phyloP scores from a whole-genome alignment of 176 grass and related monocot species.

The Microstegium vimineum region DNA sequence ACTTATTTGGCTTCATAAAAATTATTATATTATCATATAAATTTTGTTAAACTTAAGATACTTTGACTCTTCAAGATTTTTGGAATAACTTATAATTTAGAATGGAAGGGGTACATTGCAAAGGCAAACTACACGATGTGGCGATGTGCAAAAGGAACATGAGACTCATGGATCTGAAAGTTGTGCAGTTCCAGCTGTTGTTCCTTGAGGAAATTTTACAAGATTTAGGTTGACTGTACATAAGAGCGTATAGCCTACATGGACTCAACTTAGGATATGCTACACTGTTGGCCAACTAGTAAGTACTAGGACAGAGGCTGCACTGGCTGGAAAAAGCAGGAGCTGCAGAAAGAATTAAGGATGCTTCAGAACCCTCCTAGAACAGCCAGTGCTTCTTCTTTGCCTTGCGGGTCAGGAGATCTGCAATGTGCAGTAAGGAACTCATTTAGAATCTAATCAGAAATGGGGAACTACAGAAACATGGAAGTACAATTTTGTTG shows the following conservation, averaged over 20 bases:
- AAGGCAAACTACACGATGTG: background rate
- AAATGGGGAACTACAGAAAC: background rate
- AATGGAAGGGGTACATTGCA: no score
- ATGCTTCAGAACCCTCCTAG: constrained; percentile 23
- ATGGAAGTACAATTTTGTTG: background rate
- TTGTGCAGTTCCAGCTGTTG: constrained; percentile 2
- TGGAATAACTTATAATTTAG: no score
- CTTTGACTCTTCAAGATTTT: no score
- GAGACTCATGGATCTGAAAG: background rate
- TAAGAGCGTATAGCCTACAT: background rate
- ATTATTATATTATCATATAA: no score
- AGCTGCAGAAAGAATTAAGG: background rate
- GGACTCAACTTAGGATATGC: background rate
- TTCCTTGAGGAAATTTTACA: constrained; percentile 6
- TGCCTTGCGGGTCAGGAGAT: constrained; percentile 55
- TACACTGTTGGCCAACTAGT: background rate
- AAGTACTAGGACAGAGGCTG: background rate
- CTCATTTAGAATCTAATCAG: background rate
- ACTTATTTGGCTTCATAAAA: no score
- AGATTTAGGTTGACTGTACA: constrained; percentile 31
- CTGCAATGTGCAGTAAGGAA: constrained; percentile 27
- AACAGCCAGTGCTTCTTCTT: constrained; percentile 94
- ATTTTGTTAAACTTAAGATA: no score
- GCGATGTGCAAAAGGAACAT: background rate
- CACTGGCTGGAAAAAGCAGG: background rate